These are phyloP conservation scores for Neurospora sp. DNA, from an alignment of 495 filamentous ascomycete genomes.

Conservation along the genomic window DNA sequence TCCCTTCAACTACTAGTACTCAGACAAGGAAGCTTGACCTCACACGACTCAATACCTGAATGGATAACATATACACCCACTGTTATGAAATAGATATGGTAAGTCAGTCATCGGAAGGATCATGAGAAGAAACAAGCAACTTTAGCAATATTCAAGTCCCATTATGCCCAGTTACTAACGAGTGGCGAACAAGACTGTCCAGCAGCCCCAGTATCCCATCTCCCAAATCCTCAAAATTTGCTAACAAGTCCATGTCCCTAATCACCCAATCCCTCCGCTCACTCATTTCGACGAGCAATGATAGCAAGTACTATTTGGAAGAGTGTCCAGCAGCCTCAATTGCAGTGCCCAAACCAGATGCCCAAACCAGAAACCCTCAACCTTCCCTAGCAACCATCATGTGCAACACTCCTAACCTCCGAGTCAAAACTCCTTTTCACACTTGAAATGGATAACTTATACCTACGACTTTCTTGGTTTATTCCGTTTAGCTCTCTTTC, in stretches of 20 bases:
- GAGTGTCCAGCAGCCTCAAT: background rate
- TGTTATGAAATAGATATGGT: background rate
- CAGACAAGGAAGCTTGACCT: background rate
- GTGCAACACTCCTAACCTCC: background rate
- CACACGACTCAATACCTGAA: no score
- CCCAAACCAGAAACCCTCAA: background rate
- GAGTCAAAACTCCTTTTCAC: background rate
- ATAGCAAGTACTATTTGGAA: background rate
- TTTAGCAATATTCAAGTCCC: background rate
- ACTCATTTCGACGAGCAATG: background rate
- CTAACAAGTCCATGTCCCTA: background rate
- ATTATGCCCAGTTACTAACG: background rate
- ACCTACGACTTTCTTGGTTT: background rate
- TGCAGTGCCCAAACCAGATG: background rate
- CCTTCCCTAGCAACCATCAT: background rate
- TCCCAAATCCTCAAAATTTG: background rate
- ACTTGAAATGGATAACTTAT: background rate
- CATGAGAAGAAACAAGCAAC: background rate
- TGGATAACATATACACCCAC: background rate
- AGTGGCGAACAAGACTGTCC: background rate
- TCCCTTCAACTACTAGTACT: background rate
- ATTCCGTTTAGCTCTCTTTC: no score
- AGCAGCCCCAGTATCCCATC: background rate
- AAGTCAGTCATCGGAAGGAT: background rate
- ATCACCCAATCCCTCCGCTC: background rate